Percentiles rank a stretch among this genome's conserved stretches.
Evolutionary conservation across 768 basidiomycete genomes (phyloP).

Genomic region (Boletus rubropictus): DNA sequence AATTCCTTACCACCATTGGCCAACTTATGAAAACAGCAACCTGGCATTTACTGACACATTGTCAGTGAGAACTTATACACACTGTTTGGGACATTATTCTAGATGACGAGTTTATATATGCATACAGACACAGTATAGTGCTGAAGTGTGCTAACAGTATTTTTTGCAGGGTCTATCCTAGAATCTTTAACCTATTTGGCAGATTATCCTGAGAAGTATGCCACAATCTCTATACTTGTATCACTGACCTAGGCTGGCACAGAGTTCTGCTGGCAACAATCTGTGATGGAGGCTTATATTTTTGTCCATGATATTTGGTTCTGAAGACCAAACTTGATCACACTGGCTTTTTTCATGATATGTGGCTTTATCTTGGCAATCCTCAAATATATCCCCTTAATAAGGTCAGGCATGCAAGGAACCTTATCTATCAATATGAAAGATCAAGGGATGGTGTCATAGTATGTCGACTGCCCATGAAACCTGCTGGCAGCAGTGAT

Average conservation of each 20-base stretch:
- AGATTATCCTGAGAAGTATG: no score
- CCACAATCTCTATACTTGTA: no score
- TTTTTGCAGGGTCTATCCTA: neutral
- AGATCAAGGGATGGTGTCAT: neutral
- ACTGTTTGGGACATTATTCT: neutral
- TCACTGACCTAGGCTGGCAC: no score
- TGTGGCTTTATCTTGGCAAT: neutral
- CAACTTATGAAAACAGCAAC: neutral
- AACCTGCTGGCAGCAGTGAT: no score
- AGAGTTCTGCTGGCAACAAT: neutral
- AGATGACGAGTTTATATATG: neutral
- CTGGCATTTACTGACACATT: neutral
- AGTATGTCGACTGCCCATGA: neutral
- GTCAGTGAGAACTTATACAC: neutral
- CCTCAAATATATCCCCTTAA: neutral
- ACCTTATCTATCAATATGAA: neutral
- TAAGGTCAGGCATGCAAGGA: neutral
- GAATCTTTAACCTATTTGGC: no score
- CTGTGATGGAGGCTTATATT: neutral
- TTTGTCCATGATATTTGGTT: neutral
- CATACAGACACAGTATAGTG: neutral
- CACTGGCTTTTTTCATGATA: neutral
- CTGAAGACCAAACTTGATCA: neutral
- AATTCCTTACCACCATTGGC: neutral
- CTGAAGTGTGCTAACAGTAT: neutral